Evolutionary conservation across 2,329 filamentous ascomycete genomes (phyloP).

Genomic region (Davidsoniella neocaledoniae): DNA sequence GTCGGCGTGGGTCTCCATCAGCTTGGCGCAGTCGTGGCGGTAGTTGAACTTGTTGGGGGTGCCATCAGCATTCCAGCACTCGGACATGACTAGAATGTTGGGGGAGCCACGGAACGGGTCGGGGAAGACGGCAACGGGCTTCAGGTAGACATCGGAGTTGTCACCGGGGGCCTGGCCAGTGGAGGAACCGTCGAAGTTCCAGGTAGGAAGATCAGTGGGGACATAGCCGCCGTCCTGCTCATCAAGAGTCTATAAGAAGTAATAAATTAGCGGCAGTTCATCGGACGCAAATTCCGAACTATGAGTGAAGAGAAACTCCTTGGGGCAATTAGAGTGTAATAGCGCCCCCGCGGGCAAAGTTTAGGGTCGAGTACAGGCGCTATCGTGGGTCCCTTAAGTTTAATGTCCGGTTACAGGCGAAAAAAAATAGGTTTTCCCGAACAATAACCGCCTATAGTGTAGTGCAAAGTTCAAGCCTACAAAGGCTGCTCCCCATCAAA

Average conservation of each 20-base stretch:
- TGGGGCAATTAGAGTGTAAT: not conserved
- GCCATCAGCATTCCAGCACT: constrained; percentile 89
- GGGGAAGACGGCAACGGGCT: constrained; percentile 73
- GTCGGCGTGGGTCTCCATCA: constrained; percentile 73
- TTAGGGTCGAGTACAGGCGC: no score
- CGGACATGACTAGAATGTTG: constrained; percentile 86
- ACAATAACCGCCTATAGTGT: no score
- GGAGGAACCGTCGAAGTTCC: constrained; percentile 59
- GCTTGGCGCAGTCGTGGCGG: constrained; percentile 75
- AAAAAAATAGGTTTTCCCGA: no score
- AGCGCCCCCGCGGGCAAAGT: no score
- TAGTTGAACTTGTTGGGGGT: constrained; percentile 98
- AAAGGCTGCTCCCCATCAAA: no score
- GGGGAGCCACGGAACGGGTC: constrained; percentile 79
- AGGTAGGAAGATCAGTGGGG: constrained; percentile 35
- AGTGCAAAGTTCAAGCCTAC: no score
- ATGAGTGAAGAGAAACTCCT: constrained; percentile 1
- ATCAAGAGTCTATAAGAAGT: constrained; percentile 28
- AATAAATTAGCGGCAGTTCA: not conserved
- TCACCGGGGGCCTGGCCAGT: constrained; percentile 84
- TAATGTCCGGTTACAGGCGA: no score
- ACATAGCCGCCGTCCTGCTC: constrained; percentile 28
- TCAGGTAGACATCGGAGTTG: constrained; percentile 95
- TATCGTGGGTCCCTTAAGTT: no score
- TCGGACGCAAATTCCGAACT: constrained; percentile 3